phyloP scores from a whole-genome alignment of 1,284 basidiomycete species.

The Heterobasidion irregulare region DNA sequence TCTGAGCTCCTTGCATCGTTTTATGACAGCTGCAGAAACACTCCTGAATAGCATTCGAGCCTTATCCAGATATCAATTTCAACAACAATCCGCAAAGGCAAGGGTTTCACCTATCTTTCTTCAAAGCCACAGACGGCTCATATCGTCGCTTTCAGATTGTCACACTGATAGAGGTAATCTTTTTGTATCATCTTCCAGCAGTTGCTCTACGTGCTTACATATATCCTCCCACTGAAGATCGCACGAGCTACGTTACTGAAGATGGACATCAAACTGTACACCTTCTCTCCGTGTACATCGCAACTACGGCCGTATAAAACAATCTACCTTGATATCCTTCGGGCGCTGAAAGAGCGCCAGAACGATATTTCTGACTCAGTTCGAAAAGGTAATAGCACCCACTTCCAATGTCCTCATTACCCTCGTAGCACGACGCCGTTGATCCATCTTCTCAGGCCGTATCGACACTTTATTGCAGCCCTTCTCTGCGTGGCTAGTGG shows the following conservation, averaged over 20 bases:
- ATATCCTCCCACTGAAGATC: conserved; percentile 16
- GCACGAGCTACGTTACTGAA: conserved; percentile 24
- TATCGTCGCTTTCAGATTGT: conserved; percentile 9
- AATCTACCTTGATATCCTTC: conserved; percentile 26
- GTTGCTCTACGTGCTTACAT: conserved; percentile 1
- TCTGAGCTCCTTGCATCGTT: conserved; percentile 22
- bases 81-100: conserved; percentile 24
- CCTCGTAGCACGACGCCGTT: background rate
- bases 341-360: conserved; percentile 20
- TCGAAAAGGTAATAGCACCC: conserved; percentile 8
- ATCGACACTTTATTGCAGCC: conserved; percentile 9
- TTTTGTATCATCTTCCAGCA: background rate
- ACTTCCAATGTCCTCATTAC: background rate
- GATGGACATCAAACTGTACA: conserved; percentile 23
- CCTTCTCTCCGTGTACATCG: conserved; percentile 25
- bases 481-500: conserved; percentile 11
- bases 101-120: background rate
- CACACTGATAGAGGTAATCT: conserved; percentile 13
- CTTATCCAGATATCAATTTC: conserved; percentile 17
- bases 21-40: conserved; percentile 24
- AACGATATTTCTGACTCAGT: conserved; percentile 6
- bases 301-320: conserved; percentile 22
- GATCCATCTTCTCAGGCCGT: conserved; percentile 4
- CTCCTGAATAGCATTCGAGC: conserved; percentile 15
- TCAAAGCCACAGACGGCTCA: conserved; percentile 4